Evolutionary conservation across 371 early-diverging fungal species (phyloP).

Genomic region (Mortierella polycephala): DNA sequence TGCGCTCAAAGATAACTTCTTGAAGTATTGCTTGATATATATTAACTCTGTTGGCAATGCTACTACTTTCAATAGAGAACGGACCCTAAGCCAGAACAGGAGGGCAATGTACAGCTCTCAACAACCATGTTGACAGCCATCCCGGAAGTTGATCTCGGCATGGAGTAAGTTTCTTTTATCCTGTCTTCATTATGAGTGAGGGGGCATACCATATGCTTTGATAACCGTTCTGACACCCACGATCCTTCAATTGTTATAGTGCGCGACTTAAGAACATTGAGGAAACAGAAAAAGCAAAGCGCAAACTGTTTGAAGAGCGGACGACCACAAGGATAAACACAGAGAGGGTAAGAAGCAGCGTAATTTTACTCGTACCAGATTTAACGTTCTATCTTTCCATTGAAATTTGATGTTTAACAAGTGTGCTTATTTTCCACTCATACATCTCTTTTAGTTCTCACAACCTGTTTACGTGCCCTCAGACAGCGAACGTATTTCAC

Average conservation of each 20-base stretch:
- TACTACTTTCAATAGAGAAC: slow-evolving; percentile 10
- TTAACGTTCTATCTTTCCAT: slow-evolving; percentile 5
- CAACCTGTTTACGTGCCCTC: slow-evolving; percentile 45
- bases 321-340: slow-evolving; percentile 24
- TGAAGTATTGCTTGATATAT: too few species aligned
- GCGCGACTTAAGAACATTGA: slow-evolving; percentile 83
- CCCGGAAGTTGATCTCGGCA: slow-evolving; percentile 93
- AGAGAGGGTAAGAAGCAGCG: slow-evolving; percentile 16
- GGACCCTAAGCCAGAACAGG: slow-evolving; percentile 69
- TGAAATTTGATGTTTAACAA: too few species aligned
- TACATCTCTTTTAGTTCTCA: slow-evolving; percentile 17
- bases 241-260: slow-evolving; percentile 50
- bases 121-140: slow-evolving; percentile 93
- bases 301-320: slow-evolving; percentile 61
- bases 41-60: neutral
- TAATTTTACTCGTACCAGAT: neutral
- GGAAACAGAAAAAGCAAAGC: slow-evolving; percentile 85
- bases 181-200: neutral
- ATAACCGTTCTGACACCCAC: neutral
- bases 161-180: slow-evolving; percentile 64
- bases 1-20: too few species aligned
- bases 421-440: neutral
- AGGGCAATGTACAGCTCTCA: slow-evolving; percentile 90
- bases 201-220: neutral
- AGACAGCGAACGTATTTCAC: slow-evolving; percentile 45